Percentiles rank a stretch among this genome's conserved stretches.
Conservation (phyloP, 208 protist genomes). For the Leishmania tropica region DNA sequence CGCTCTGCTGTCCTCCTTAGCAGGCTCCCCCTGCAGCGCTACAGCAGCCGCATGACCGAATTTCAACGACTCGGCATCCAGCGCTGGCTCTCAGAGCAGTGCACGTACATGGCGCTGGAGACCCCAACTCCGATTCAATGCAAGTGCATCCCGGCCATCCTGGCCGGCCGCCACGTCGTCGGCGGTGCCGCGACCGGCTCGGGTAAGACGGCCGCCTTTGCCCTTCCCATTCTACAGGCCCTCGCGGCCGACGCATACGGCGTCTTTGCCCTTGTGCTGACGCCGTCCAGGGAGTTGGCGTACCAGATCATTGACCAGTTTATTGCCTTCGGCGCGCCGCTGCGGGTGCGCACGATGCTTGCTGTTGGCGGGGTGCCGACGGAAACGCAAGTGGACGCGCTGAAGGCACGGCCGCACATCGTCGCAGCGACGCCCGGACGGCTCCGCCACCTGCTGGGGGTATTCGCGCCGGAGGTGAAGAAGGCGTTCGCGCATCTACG, state of each 20-base stretch:
- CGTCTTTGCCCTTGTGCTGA: slow-evolving; percentile 97
- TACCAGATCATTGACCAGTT: slow-evolving; percentile 96
- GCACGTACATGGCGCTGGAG: slow-evolving; percentile 73
- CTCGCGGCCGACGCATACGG: slow-evolving; percentile 97
- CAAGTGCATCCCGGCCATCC: slow-evolving; percentile 75
- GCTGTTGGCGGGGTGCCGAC: slow-evolving; percentile 80
- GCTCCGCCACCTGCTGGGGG: slow-evolving; percentile 57
- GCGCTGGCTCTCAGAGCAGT: slow-evolving; percentile 77
- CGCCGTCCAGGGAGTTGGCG: slow-evolving; percentile 97
- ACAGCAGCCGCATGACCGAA: slow-evolving; percentile 34
- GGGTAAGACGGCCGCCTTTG: slow-evolving; percentile 99
- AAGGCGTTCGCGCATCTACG: slow-evolving; percentile 69
- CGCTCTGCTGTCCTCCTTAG: neutral
- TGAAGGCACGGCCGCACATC: slow-evolving; percentile 74
- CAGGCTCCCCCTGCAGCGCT: neutral
- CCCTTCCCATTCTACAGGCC: slow-evolving; percentile 96
- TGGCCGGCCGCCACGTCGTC: slow-evolving; percentile 90
- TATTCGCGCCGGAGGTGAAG: slow-evolving; percentile 51
- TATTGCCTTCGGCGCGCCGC: slow-evolving; percentile 74
- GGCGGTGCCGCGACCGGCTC: slow-evolving; percentile 96
- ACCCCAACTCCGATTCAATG: slow-evolving; percentile 86
- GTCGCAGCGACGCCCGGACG: slow-evolving; percentile 88
- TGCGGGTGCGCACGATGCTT: slow-evolving; percentile 70
- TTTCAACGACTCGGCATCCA: slow-evolving; percentile 80
- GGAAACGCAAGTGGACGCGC: slow-evolving; percentile 76